These are phyloP conservation scores for Poa pratensis DNA, from an alignment of 176 grass and related monocot species.

Conservation along the genomic window DNA sequence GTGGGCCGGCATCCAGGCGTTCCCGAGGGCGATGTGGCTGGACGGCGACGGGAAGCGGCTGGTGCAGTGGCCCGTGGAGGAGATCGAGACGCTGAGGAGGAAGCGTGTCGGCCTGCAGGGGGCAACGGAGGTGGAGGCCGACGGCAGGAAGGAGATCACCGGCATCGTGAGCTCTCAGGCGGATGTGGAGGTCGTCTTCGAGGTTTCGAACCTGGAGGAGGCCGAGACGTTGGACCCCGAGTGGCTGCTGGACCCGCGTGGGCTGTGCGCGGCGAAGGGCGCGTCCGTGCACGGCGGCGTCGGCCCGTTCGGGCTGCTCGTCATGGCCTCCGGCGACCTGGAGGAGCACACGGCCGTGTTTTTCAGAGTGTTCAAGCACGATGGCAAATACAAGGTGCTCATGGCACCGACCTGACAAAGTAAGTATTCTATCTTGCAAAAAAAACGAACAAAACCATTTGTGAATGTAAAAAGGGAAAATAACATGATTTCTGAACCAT, in stretches of 20 bases:
- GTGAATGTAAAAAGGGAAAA: background rate
- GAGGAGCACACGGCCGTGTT: constrained; percentile 69
- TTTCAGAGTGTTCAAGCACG: constrained; percentile 69
- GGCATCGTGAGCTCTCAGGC: constrained; percentile 62
- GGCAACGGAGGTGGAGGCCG: constrained; percentile 41
- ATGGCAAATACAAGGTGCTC: constrained; percentile 45
- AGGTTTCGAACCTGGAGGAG: constrained; percentile 48
- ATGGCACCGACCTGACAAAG: constrained; percentile 73
- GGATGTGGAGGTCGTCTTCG: constrained; percentile 66
- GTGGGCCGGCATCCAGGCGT: constrained; percentile 75
- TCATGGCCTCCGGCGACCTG: constrained; percentile 64
- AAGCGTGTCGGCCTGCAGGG: constrained; percentile 40
- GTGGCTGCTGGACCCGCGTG: constrained; percentile 58
- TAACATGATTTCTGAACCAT: no score
- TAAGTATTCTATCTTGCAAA: background rate
- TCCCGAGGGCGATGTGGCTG: constrained; percentile 72
- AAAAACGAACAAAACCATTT: background rate
- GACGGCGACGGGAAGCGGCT: constrained; percentile 68
- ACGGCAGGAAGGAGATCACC: constrained; percentile 53
- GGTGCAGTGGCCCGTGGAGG: constrained; percentile 74
- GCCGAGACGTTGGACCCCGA: constrained; percentile 49
- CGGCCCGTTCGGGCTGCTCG: constrained; percentile 78
- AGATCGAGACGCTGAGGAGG: constrained; percentile 70
- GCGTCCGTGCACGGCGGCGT: constrained; percentile 56
- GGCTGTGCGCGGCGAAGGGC: constrained; percentile 51